Evolutionary conservation across 352 stramenopile genomes (phyloP).

Genomic region (Globisporangium yorkense): DNA sequence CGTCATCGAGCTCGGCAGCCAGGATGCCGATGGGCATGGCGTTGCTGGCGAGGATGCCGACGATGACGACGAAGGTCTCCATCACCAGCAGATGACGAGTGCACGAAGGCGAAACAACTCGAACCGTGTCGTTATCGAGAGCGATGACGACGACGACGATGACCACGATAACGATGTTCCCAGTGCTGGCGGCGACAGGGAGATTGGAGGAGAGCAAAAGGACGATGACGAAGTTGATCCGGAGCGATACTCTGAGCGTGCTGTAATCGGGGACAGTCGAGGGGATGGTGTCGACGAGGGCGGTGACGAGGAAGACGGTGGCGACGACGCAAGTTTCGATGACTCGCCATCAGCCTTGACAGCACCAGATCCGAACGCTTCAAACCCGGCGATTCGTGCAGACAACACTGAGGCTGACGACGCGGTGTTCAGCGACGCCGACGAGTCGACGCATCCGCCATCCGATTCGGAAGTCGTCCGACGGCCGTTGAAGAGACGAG

Average conservation of each 20-base stretch:
- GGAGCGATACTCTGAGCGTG: too few species aligned
- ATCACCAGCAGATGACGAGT: neutral
- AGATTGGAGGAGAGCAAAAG: neutral
- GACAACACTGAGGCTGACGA: neutral
- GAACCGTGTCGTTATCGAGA: conserved; percentile 14
- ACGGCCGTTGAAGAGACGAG: neutral
- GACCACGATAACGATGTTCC: neutral
- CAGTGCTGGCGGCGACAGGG: too few species aligned
- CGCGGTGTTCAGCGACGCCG: neutral
- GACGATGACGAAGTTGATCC: neutral
- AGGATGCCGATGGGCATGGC: neutral
- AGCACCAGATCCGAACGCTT: neutral
- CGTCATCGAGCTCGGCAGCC: conserved; percentile 9
- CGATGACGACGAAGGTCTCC: neutral
- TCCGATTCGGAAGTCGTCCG: neutral
- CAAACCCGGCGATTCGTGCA: neutral
- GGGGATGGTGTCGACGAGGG: neutral
- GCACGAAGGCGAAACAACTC: conserved; percentile 5
- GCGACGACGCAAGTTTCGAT: neutral
- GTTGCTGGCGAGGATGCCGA: neutral
- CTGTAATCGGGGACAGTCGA: too few species aligned
- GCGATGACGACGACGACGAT: neutral
- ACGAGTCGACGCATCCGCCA: neutral
- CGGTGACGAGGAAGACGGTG: neutral
- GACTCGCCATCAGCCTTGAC: neutral